Evolutionary conservation across 176 grass and related monocot genomes (phyloP), one percentile per base, ranked within the genome.

Genomic region (Avena insularis): DNA sequence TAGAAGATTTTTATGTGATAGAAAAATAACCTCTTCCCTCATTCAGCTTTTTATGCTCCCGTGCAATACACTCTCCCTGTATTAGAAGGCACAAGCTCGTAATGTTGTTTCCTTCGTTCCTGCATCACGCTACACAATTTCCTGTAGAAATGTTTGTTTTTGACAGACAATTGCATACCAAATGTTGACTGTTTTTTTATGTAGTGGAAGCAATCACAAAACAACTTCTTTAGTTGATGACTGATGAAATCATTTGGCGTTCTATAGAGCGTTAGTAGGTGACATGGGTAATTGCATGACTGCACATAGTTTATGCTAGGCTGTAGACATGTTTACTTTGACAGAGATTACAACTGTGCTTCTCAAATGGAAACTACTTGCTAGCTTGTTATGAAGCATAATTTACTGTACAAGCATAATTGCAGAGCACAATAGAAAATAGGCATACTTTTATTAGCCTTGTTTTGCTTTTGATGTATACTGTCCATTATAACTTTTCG

Each of bases 81-180:
- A 55, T 79, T 59, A 54, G 16, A 77, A 77, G 50, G 53, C 50
- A 49, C 27, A 49, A 70, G 12, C 20, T 71, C 8, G 65, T n/a
- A 74, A 81, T 70, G 70, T 71, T 61, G 7, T 77, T 71, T 62
- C 40, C 68, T 86, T 58, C 33, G 47, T 87, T 19, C 40, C 55
- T 75, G 14, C 14, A 84, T 82, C 16, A 25, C 15, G 54, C 25
- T 77, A 17, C 25, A 77, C 25, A 77, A 54, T 54, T 77, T 54
- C 14, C 49, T 77, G 25, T 77, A 53, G 17, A 77, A 14, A 76
- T 6, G 72, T 53, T 75, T 70, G 33, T 57, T 70, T 71, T 71
- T 77, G 48, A 53, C 48, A 31, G 50, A 77, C 48, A 76, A 54
- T 76, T 76, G 12, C 23, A 76, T 51, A 76, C 48, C 48, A 17